Evolutionary conservation across 805 yeast species (phyloP), one percentile per base, ranked within the genome.

Genomic region (Ogataea corticis): DNA sequence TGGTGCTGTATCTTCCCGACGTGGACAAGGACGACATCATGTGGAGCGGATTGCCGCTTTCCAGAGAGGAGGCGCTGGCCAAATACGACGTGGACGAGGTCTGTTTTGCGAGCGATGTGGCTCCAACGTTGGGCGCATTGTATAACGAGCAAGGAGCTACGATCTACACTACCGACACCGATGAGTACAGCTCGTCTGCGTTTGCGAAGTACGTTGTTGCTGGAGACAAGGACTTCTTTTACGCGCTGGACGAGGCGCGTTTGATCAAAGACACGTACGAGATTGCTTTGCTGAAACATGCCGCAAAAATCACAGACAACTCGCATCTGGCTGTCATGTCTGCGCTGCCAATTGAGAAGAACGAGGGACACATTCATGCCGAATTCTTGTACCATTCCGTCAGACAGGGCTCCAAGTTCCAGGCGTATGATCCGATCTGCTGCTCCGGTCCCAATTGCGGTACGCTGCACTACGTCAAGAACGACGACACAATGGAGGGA

Each of bases 361-460:
- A 85, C 50, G 99, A 92, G 68, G 82, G 90, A 6, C 98, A 92
- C 63, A 80, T 92, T 36, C 97, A 94, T 60, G 99, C 98, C 2
- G 98, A 94, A 63, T 92, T 94, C 64, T 77, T 87, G 40, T 92
- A 92, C 65, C 98, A 92, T 65, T 87, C 96, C 2, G 76, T 89
- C 48, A 82, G 98, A 57, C 97, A 92, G 67, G 98, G 98, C 9
- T 85, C 96, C 9, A 91, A 90, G 66, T 69, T 79, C 57, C 88
- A 83, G 66, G 83, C 96, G 13, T 92, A 92, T 61, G 97, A 92
- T 61, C 97, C 98, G 15, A 90, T 92, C 45, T 92, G 98, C 64
- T 91, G 99, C 59, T 78, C 96, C 2, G 99, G 98, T 0, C 83
- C 95, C 27, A 82, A 83, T 52, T 87, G 96, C 64, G 88, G 96